These are phyloP conservation scores for Sphagnum tenellum DNA, from an alignment of 225 moss, liverwort and hornwort genomes.

Conservation along the genomic window DNA sequence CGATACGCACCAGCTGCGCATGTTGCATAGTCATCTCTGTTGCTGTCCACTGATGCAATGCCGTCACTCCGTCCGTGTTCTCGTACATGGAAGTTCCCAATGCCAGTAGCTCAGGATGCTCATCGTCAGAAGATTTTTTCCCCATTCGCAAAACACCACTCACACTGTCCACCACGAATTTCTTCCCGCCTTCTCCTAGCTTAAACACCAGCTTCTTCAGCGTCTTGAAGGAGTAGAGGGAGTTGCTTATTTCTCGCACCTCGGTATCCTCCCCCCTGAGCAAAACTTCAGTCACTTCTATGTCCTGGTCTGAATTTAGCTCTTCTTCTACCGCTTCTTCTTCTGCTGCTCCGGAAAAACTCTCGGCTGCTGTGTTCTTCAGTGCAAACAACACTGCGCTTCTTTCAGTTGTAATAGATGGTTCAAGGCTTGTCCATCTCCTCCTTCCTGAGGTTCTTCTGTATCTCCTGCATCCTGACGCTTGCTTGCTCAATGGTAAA, in stretches of 20 bases:
- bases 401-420: too few species aligned
- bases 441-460: too few species aligned
- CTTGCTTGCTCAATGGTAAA: too few species aligned
- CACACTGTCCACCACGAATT: slow-evolving; percentile 32
- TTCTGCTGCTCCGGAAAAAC: too few species aligned
- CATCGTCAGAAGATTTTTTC: slow-evolving; percentile 4
- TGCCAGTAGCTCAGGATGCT: slow-evolving; percentile 24
- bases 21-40: slow-evolving; percentile 57
- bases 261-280: slow-evolving; percentile 36
- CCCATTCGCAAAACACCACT: slow-evolving; percentile 28
- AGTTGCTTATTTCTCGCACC: slow-evolving; percentile 18
- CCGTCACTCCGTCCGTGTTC: slow-evolving; percentile 39
- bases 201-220: slow-evolving; percentile 15
- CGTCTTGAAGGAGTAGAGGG: slow-evolving; percentile 26
- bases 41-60: slow-evolving; percentile 47
- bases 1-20: slow-evolving; percentile 32
- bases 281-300: slow-evolving; percentile 17
- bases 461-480: too few species aligned
- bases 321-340: too few species aligned
- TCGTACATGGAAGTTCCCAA: slow-evolving; percentile 37
- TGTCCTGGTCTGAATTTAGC: not conserved
- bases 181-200: slow-evolving; percentile 23
- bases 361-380: too few species aligned
- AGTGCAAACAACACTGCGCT: too few species aligned
- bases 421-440: too few species aligned